Percentiles rank a stretch among this genome's conserved stretches.
Conservation (phyloP, 495 filamentous ascomycete species). For the Penicillium egyptiacum region DNA sequence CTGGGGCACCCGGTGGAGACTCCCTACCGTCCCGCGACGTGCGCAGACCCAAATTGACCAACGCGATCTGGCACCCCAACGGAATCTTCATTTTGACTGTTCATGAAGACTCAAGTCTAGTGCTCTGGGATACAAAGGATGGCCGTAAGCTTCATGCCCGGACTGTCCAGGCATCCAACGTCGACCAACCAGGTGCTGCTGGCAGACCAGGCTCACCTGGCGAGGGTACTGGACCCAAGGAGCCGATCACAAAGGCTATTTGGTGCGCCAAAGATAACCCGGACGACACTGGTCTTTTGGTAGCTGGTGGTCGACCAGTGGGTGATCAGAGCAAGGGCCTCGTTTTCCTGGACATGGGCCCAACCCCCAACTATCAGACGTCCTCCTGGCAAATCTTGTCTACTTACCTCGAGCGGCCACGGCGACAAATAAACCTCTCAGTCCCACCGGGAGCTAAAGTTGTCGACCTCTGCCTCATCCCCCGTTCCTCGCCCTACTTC, state of each 20-base stretch:
- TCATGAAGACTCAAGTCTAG: slow-evolving; percentile 85
- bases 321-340: slow-evolving; percentile 68
- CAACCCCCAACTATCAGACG: slow-evolving; percentile 86
- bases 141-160: slow-evolving; percentile 81
- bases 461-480: slow-evolving; percentile 79
- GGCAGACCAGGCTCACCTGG: slow-evolving; percentile 38
- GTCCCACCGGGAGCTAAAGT: slow-evolving; percentile 78
- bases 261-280: slow-evolving; percentile 94
- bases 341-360: slow-evolving; percentile 84
- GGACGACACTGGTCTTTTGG: slow-evolving; percentile 85
- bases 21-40: slow-evolving; percentile 49
- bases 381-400: slow-evolving; percentile 81
- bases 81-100: slow-evolving; percentile 86
- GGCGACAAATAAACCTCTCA: slow-evolving; percentile 64
- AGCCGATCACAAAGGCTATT: slow-evolving; percentile 70
- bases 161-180: slow-evolving; percentile 67
- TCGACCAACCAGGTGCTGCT: slow-evolving; percentile 61
- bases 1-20: slow-evolving; percentile 86
- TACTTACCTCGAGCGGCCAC: slow-evolving; percentile 71
- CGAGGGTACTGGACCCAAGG: slow-evolving; percentile 55
- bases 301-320: slow-evolving; percentile 74
- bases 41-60: slow-evolving; percentile 69
- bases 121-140: slow-evolving; percentile 93
- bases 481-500: slow-evolving; percentile 78
- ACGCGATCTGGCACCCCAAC: slow-evolving; percentile 91